Evolutionary conservation across 2,329 filamentous ascomycete species (phyloP), one percentile per base, ranked within the genome.

Genomic region (Monilinia fructigena): DNA sequence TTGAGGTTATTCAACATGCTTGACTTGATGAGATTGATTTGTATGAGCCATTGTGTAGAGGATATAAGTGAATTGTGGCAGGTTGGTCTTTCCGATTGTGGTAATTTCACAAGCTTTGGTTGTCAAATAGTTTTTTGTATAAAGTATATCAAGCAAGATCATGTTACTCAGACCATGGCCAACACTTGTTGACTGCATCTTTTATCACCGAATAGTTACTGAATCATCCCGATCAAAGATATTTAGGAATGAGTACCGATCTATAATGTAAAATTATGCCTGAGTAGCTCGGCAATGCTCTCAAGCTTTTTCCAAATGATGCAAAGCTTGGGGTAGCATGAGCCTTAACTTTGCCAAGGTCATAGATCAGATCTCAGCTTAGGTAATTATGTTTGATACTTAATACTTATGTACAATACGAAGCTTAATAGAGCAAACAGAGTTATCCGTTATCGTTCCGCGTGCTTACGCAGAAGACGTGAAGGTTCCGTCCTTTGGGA

Each of bases 1-100:
- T 16, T 38, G 45, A 60, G 28, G 45, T 26, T 50, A 18, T 40
- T 60, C 47, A 60, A 8, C n/a, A 60, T 60, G 45, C 45, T 50
- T 50, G 58, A 14, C 7, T 50, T 50, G 28, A 38, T 38, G 20
- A 4, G 11, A 4, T 48, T 14, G 26, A 23, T 8, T 26, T 60
- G 58, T 26, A 50, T 14, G n/a, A 26, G 23, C 28, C 20, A 50
- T 26, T 14, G 14, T 23, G 7, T 60, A 16, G 14, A 11, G 14
- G 20, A 5, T 18, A 26, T 7, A 26, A 7, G n/a, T 50, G 38
- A 31, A 38, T 26, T 26, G 20, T 38, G 14, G 31, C 31, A 35
- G 58, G 58, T 50, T 50, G 45, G 28, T 38, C 58, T 50, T 60
- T 60, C 58, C 45, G 18, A 26, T 20, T 60, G 50, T 23, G 58